These are phyloP conservation scores for Colletotrichum cordylinicola DNA, from an alignment of 2,329 filamentous ascomycete genomes.

Conservation along the genomic window DNA sequence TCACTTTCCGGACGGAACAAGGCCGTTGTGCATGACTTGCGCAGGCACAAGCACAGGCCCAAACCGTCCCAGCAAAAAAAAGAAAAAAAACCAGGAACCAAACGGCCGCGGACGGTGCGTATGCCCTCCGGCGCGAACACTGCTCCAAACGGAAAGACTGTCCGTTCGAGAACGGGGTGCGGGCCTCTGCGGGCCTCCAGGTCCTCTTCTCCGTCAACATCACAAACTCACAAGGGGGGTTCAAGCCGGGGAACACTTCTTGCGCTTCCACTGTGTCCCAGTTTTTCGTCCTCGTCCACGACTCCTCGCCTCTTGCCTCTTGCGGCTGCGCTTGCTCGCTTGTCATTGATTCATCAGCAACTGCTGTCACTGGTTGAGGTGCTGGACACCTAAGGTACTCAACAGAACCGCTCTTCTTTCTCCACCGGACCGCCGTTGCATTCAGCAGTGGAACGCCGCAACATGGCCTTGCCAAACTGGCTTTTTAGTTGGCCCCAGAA, in stretches of 20 bases:
- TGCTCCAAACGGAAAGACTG: neutral
- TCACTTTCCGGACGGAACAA: neutral
- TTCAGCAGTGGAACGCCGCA: neutral
- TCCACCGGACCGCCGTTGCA: neutral
- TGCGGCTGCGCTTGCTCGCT: neutral
- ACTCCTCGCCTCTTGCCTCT: neutral
- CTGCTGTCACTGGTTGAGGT: neutral
- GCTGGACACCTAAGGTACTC: conserved; percentile 15
- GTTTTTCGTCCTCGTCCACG: neutral
- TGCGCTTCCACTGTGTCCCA: neutral
- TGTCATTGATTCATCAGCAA: conserved; percentile 3
- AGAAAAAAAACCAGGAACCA: neutral
- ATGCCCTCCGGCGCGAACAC: neutral
- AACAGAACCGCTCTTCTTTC: neutral
- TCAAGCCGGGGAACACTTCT: neutral
- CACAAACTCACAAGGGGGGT: neutral
- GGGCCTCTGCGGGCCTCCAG: neutral
- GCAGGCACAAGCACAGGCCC: neutral
- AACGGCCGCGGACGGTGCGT: neutral
- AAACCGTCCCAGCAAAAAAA: neutral
- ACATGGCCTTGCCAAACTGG: neutral
- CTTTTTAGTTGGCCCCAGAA: conserved; percentile 1
- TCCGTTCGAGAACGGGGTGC: neutral
- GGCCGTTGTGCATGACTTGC: neutral
- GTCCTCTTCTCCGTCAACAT: neutral